Percentiles rank a stretch among this genome's conserved stretches.
phyloP scores from a whole-genome alignment of 225 moss, liverwort and hornwort genomes.

The Pseudisothecium myosuroides region DNA sequence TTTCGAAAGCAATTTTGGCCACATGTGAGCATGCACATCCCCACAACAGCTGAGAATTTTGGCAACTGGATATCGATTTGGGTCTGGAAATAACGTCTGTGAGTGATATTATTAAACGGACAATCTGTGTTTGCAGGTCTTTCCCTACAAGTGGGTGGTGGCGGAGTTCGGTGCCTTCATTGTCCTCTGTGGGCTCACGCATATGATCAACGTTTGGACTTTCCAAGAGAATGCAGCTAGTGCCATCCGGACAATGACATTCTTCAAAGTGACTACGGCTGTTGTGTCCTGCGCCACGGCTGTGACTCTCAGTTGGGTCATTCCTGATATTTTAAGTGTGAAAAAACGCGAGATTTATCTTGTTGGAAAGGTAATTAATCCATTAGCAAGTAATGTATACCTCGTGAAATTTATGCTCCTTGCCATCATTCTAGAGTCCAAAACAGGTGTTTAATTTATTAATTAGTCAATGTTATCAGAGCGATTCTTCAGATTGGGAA shows the following conservation, averaged over 20 bases:
- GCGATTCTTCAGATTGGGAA: background rate
- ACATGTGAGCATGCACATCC: background rate
- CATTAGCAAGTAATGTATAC: background rate
- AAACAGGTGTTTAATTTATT: too few relatives aligned
- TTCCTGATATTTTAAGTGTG: conserved; percentile 40
- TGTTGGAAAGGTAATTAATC: conserved; percentile 19
- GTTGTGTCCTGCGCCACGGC: conserved; percentile 45
- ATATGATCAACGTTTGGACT: conserved; percentile 43
- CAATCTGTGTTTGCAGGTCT: conserved; percentile 13
- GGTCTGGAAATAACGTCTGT: background rate
- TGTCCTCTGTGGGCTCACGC: conserved; percentile 55
- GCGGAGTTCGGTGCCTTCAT: conserved; percentile 60
- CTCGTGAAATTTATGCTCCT: background rate
- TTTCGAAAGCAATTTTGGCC: background rate
- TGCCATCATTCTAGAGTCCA: background rate
- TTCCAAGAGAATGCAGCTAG: conserved; percentile 13
- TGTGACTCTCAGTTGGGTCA: conserved; percentile 42
- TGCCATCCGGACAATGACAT: conserved; percentile 38
- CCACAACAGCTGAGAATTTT: background rate
- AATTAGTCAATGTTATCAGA: background rate
- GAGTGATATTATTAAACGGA: background rate
- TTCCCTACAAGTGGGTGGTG: conserved; percentile 57
- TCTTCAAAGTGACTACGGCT: conserved; percentile 43
- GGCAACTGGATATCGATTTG: background rate
- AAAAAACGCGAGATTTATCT: conserved; percentile 38